Conservation (phyloP, 1,284 basidiomycete species). For the Boletus subluridellus region DNA sequence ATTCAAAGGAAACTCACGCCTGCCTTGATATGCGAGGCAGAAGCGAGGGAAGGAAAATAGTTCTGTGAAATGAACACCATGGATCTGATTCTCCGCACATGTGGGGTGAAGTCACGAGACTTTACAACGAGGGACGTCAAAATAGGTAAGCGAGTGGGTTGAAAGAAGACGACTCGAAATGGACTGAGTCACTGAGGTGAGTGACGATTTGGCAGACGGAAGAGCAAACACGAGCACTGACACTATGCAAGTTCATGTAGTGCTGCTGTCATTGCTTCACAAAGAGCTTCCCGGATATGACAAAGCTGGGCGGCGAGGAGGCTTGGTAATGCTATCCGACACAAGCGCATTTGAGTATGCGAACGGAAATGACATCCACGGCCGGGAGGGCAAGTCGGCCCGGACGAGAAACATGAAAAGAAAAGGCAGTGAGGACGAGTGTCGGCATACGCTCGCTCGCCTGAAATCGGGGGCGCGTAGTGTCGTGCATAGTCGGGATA, state of each 20-base stretch:
- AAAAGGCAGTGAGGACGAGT: conserved; percentile 1
- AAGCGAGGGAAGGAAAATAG: conserved; percentile 21
- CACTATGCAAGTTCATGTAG: conserved; percentile 5
- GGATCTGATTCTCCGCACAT: conserved; percentile 32
- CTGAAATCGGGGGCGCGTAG: background rate
- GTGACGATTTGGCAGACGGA: conserved; percentile 7
- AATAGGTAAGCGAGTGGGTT: conserved; percentile 16
- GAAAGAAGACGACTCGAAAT: conserved; percentile 5
- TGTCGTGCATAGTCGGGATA: conserved; percentile 3
- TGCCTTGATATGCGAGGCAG: conserved; percentile 29
- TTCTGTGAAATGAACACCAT: conserved; percentile 21
- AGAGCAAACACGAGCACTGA: background rate
- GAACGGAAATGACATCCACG: conserved; percentile 19
- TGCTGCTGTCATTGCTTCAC: conserved; percentile 6
- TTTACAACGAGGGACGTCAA: conserved; percentile 14
- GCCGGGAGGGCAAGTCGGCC: conserved; percentile 3
- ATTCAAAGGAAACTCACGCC: conserved; percentile 14
- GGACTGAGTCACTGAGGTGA: background rate
- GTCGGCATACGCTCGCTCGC: background rate
- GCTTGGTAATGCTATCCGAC: conserved; percentile 8
- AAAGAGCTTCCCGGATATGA: background rate
- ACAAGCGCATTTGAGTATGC: conserved; percentile 3
- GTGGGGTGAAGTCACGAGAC: conserved; percentile 28
- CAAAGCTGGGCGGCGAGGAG: background rate
- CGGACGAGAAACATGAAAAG: background rate